phyloP scores from a whole-genome alignment of 257 asterid species.

The Fraxinus quadrangulata region DNA sequence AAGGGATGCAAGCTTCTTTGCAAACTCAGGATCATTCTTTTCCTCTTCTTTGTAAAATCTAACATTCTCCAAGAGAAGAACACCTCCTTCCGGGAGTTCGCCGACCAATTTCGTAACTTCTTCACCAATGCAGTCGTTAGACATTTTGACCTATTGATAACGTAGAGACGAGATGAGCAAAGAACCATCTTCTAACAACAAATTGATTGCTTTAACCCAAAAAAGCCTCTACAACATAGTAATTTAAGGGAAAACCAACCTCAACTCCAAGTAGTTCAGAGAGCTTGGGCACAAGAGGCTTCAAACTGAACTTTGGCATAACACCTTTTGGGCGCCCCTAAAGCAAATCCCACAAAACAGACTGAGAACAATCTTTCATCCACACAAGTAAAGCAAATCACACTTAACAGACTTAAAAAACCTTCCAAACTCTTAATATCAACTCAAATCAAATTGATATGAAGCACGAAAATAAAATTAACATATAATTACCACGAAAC shows the following conservation, averaged over 20 bases:
- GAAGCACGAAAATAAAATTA: background rate
- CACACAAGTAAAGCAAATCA: background rate
- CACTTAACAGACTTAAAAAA: background rate
- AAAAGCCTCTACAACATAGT: background rate
- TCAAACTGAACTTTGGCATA: constrained; percentile 49
- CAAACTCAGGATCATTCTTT: constrained; percentile 62
- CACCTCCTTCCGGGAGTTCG: constrained; percentile 43
- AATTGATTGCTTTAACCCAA: background rate
- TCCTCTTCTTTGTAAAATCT: constrained; percentile 60
- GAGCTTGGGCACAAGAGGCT: constrained; percentile 49
- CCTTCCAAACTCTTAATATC: background rate
- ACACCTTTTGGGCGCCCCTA: constrained; percentile 57
- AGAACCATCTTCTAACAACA: background rate
- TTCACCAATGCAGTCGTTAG: constrained; percentile 50
- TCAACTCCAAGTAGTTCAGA: constrained; percentile 52
- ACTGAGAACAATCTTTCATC: background rate
- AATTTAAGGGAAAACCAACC: constrained; percentile 25
- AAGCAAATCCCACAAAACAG: too few relatives aligned
- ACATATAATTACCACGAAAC: background rate
- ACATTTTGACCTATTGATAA: constrained; percentile 41
- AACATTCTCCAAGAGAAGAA: constrained; percentile 48
- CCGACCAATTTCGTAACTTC: constrained; percentile 46
- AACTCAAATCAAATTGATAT: background rate
- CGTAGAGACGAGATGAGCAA: background rate
- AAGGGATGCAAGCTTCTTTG: constrained; percentile 58